Conservation (phyloP, 2,329 filamentous ascomycete species). For the Pyrenophora teres region DNA sequence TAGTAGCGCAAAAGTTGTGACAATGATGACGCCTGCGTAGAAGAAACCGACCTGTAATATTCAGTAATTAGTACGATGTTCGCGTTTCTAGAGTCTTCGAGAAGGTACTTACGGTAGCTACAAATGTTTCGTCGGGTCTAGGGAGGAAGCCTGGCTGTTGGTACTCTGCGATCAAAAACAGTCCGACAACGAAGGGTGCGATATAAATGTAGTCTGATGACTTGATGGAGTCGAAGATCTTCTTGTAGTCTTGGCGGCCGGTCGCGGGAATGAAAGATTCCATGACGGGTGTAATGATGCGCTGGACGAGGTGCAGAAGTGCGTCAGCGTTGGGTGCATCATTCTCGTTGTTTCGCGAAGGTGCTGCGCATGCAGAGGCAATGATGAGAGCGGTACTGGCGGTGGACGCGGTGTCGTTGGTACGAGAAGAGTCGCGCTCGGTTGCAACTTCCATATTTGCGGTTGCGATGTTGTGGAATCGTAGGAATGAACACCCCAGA, state of each 20-base stretch:
- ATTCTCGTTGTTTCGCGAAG: too few relatives aligned
- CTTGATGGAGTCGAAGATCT: neutral
- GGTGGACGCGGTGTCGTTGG: too few relatives aligned
- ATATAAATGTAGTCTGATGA: neutral
- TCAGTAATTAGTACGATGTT: neutral
- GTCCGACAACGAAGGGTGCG: neutral
- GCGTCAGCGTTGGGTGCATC: too few relatives aligned
- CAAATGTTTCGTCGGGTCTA: neutral
- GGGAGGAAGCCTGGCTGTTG: conserved; percentile 9
- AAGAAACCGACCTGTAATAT: neutral
- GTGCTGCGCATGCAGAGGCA: too few relatives aligned
- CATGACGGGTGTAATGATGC: neutral
- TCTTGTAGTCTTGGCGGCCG: conserved; percentile 4
- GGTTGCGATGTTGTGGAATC: too few relatives aligned
- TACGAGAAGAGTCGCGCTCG: too few relatives aligned
- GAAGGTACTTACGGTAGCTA: neutral
- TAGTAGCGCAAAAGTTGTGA: conserved; percentile 1
- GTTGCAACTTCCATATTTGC: too few relatives aligned
- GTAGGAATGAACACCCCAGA: too few relatives aligned
- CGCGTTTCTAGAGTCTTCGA: neutral
- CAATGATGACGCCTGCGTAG: neutral
- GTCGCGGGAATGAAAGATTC: conserved; percentile 4
- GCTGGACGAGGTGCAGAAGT: neutral
- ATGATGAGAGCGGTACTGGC: too few relatives aligned
- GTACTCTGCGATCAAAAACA: conserved; percentile 7